Conservation (phyloP, 371 early-diverging fungal genomes). For the Umbelopsis sp. region DNA sequence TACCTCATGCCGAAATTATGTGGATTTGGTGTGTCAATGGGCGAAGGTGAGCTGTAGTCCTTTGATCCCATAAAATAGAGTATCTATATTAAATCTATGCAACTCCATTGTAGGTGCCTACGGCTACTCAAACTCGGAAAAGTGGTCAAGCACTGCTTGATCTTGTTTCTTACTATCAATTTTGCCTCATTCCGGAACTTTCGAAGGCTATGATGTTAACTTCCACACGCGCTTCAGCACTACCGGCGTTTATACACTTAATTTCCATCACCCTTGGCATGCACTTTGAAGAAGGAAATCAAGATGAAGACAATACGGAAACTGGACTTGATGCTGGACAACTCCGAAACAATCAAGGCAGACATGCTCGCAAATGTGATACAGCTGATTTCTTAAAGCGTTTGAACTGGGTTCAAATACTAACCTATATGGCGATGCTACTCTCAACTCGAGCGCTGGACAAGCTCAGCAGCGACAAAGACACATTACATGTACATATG, state of each 20-base stretch:
- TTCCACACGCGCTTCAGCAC: too few species aligned
- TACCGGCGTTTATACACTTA: background rate
- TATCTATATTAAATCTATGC: too few species aligned
- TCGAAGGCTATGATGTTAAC: background rate
- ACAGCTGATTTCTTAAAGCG: background rate
- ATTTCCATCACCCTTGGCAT: background rate
- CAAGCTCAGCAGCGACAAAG: background rate
- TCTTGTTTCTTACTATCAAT: background rate
- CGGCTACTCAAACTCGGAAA: background rate
- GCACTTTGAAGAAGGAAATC: background rate
- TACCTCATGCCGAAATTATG: background rate
- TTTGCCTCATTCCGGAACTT: background rate
- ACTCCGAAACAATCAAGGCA: background rate
- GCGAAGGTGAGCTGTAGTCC: background rate
- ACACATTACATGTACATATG: background rate
- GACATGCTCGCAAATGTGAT: background rate
- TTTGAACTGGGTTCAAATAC: background rate
- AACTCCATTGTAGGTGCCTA: too few species aligned
- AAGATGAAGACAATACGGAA: too few species aligned
- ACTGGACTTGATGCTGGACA: background rate
- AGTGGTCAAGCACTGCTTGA: background rate
- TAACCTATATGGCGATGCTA: background rate
- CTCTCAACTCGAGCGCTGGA: background rate
- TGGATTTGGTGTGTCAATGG: slow-evolving; percentile 6
- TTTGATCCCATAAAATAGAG: too few species aligned